Conservation (phyloP, 805 yeast genomes). For the Dipodascus geniculatus region DNA sequence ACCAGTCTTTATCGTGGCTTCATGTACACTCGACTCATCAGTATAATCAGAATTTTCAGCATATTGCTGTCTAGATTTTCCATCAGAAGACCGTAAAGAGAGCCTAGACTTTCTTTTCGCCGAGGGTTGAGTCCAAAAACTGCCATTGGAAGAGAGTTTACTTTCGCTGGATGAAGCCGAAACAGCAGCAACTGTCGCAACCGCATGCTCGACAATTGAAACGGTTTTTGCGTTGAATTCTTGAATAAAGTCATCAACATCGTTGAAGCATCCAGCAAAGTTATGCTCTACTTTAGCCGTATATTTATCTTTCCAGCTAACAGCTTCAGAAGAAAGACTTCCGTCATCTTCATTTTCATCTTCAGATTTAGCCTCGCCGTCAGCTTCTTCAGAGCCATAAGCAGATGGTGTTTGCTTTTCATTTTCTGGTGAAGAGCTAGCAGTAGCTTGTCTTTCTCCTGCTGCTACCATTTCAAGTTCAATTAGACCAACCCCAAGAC, state of each 20-base stretch:
- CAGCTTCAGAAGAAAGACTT: background rate
- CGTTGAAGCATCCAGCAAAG: background rate
- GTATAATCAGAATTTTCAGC: background rate
- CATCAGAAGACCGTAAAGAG: background rate
- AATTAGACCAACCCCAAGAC: background rate
- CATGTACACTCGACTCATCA: background rate
- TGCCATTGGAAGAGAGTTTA: background rate
- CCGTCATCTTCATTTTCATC: background rate
- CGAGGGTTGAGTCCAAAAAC: background rate
- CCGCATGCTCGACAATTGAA: background rate
- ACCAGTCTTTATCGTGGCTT: too few species aligned
- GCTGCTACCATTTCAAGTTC: background rate
- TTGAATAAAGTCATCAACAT: background rate
- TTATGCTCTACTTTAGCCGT: background rate
- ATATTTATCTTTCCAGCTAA: constrained; percentile 1
- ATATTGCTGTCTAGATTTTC: background rate
- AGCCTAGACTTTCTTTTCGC: background rate
- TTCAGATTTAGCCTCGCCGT: background rate
- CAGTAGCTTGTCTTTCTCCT: background rate
- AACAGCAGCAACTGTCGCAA: background rate
- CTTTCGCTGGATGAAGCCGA: background rate
- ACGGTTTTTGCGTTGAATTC: background rate
- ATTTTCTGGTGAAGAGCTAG: background rate
- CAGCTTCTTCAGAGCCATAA: background rate
- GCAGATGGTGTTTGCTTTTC: background rate